phyloP scores from a whole-genome alignment of 2,329 filamentous ascomycete species.

The Cladosporium halotolerans region DNA sequence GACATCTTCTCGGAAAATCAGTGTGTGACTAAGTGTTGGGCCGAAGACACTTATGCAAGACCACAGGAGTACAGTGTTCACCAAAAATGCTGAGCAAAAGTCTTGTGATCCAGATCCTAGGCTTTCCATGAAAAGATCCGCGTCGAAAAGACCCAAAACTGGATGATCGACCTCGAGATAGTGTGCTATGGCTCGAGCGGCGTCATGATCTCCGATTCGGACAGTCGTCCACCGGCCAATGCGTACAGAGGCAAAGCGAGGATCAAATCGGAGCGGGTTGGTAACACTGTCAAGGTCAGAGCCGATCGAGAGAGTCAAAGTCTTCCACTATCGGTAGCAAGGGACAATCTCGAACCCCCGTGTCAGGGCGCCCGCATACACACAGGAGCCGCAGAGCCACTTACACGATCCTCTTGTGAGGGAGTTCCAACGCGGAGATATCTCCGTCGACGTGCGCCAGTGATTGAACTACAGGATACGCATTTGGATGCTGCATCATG shows the following conservation, averaged over 20 bases:
- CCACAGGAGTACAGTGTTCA: background rate
- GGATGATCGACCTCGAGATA: slow-evolving; percentile 1
- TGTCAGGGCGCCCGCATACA: background rate
- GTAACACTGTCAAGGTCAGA: background rate
- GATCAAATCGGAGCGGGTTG: background rate
- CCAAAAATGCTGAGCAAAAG: background rate
- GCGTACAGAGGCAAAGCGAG: background rate
- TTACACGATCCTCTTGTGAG: background rate
- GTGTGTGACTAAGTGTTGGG: background rate
- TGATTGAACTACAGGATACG: background rate
- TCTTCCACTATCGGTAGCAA: too few relatives aligned
- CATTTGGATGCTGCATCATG: slow-evolving; percentile 1
- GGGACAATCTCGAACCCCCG: too few relatives aligned
- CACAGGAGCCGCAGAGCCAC: background rate
- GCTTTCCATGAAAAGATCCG: background rate
- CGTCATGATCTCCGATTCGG: background rate
- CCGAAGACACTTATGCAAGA: background rate
- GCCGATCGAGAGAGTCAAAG: background rate
- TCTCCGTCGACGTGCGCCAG: slow-evolving; percentile 1
- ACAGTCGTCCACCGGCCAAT: background rate
- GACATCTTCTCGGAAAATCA: background rate
- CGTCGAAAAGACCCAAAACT: background rate
- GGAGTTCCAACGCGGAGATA: background rate
- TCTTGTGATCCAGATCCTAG: background rate
- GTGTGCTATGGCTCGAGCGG: background rate